Evolutionary conservation across 2,329 filamentous ascomycete species (phyloP).

Genomic region (Penicillium sp.): DNA sequence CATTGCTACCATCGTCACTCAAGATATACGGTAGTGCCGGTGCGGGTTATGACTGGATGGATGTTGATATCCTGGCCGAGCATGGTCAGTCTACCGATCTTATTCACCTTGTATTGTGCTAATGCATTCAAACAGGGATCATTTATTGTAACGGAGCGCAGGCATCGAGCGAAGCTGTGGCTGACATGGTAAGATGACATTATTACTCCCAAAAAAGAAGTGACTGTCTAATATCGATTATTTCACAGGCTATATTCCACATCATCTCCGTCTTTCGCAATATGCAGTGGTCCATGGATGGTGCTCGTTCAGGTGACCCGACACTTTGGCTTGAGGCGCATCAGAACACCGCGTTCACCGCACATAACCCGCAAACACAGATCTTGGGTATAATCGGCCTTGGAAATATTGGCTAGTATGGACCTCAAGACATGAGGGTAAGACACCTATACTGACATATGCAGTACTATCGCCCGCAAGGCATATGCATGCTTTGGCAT

Average conservation of each 20-base stretch:
- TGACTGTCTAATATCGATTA: not conserved
- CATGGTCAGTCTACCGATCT: not conserved
- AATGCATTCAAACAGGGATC: not conserved
- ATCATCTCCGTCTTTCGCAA: slow-evolving; percentile 8
- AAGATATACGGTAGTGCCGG: slow-evolving; percentile 7
- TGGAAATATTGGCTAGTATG: slow-evolving; percentile 11
- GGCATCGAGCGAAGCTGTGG: slow-evolving; percentile 8
- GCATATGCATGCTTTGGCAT: slow-evolving; percentile 11
- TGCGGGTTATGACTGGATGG: slow-evolving; percentile 11
- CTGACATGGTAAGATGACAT: slow-evolving; percentile 5
- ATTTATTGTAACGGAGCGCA: slow-evolving; percentile 7
- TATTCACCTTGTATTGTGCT: not conserved
- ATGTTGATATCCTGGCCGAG: slow-evolving; percentile 8
- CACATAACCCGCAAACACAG: slow-evolving; percentile 7
- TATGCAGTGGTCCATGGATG: slow-evolving; percentile 12
- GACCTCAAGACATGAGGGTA: too few relatives aligned
- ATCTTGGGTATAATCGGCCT: slow-evolving; percentile 6
- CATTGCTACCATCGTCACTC: slow-evolving; percentile 2
- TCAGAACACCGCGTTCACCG: slow-evolving; percentile 7
- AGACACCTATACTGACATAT: not conserved
- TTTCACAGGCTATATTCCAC: slow-evolving; percentile 2
- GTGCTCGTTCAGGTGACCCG: slow-evolving; percentile 6
- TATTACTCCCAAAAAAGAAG: not conserved
- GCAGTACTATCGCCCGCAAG: slow-evolving; percentile 9
- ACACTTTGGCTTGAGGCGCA: slow-evolving; percentile 9